Percentiles rank a stretch among this genome's conserved stretches.
Evolutionary conservation across 2,329 filamentous ascomycete genomes (phyloP).

Genomic region (Epichloe amarillans): DNA sequence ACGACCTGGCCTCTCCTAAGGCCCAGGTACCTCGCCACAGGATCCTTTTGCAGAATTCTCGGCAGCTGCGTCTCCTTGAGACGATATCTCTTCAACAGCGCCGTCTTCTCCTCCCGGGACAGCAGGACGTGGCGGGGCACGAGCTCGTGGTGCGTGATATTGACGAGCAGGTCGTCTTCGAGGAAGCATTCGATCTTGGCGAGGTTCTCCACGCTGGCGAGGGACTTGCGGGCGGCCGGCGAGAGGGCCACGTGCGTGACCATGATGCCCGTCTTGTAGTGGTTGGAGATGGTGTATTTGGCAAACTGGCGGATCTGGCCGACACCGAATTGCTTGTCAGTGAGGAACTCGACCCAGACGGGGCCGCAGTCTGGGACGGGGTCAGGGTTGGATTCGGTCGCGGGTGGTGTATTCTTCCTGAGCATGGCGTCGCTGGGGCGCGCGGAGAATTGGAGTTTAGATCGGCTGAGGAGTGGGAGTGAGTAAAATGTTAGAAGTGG

Average conservation of each 20-base stretch:
- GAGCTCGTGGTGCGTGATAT: constrained; percentile 95
- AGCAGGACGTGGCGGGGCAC: constrained; percentile 89
- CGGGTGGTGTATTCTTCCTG: constrained; percentile 63
- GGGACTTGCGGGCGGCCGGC: constrained; percentile 74
- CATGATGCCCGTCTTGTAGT: constrained; percentile 84
- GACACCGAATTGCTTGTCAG: constrained; percentile 69
- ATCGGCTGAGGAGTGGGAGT: constrained; percentile 44
- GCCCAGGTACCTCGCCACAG: constrained; percentile 83
- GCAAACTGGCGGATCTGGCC: constrained; percentile 87
- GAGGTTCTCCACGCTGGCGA: constrained; percentile 60
- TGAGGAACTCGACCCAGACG: constrained; percentile 87
- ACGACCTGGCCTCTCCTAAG: constrained; percentile 87
- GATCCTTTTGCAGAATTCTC: constrained; percentile 80
- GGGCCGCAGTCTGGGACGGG: constrained; percentile 66
- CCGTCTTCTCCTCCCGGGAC: constrained; percentile 77
- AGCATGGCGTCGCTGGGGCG: constrained; percentile 76
- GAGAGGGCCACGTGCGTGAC: constrained; percentile 74
- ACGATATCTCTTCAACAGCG: constrained; percentile 76
- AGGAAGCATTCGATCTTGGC: constrained; percentile 88
- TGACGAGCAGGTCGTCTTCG: constrained; percentile 90
- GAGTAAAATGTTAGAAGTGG: neutral
- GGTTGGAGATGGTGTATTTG: constrained; percentile 63
- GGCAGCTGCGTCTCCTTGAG: constrained; percentile 97
- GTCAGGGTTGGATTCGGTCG: constrained; percentile 55
- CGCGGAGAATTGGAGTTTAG: constrained; percentile 76